A percentile compares a stretch with the other conserved stretches of the same genome.
These are phyloP conservation scores for Asterionellopsis glacialis DNA, from an alignment of 108 stramenopile species.

Conservation along the genomic window DNA sequence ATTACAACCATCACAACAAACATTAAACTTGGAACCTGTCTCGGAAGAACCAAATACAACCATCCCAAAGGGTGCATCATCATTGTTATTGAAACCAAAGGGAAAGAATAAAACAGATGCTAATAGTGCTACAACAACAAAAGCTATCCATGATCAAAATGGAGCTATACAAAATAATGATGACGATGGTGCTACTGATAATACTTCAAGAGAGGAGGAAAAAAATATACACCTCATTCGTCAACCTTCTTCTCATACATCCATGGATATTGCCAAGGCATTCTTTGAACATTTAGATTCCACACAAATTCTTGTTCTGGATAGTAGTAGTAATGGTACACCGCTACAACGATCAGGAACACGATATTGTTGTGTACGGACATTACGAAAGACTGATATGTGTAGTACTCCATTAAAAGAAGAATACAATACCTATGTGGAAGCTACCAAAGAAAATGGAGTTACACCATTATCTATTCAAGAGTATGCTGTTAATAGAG, in stretches of 20 bases:
- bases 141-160: no score
- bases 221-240: neutral
- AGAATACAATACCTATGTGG: slow-evolving; percentile 19
- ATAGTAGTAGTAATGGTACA: neutral
- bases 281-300: slow-evolving; percentile 32
- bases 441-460: slow-evolving; percentile 9
- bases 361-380: slow-evolving; percentile 19
- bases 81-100: no score
- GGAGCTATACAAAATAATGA: no score
- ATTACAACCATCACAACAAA: no score
- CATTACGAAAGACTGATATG: slow-evolving; percentile 12
- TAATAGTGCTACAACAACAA: no score
- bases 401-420: slow-evolving; percentile 10
- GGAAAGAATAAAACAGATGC: no score
- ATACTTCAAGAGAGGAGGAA: no score
- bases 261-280: slow-evolving; percentile 12
- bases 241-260: slow-evolving; percentile 9
- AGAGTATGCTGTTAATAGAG: slow-evolving; percentile 25
- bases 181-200: no score
- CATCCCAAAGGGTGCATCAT: no score
- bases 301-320: slow-evolving; percentile 17
- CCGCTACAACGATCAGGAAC: slow-evolving; percentile 6
- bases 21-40: no score
- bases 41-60: no score
- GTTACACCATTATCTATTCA: slow-evolving; percentile 20